phyloP scores from a whole-genome alignment of 2,329 filamentous ascomycete genomes.

The Coniella vitis region DNA sequence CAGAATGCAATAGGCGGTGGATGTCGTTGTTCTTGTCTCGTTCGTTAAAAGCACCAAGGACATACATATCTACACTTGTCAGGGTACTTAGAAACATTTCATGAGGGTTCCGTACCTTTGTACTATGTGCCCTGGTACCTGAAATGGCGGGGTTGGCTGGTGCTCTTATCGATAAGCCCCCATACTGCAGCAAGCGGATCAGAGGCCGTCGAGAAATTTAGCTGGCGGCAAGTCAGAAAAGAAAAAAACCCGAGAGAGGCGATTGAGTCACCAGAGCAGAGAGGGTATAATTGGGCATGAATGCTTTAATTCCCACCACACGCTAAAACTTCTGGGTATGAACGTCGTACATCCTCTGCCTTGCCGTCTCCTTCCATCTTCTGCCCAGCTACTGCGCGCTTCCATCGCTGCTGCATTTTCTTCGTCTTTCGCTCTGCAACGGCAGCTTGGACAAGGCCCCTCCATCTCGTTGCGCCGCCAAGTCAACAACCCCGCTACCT shows the following conservation, averaged over 20 bases:
- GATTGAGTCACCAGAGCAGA: constrained; percentile 12
- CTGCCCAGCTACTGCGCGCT: not conserved
- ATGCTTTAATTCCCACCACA: too few relatives aligned
- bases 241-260: constrained; percentile 2
- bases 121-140: not conserved
- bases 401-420: not conserved
- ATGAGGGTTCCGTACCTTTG: too few relatives aligned
- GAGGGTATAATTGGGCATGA: not conserved
- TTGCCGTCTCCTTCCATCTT: not conserved
- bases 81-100: too few relatives aligned
- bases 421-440: not conserved
- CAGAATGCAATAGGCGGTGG: too few relatives aligned
- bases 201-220: not conserved
- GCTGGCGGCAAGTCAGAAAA: not conserved
- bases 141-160: not conserved
- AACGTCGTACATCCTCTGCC: constrained; percentile 8
- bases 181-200: not conserved
- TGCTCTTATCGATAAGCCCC: constrained; percentile 1
- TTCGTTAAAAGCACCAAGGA: too few relatives aligned
- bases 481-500: not conserved
- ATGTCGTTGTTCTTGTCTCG: too few relatives aligned
- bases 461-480: constrained; percentile 3
- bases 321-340: constrained; percentile 9
- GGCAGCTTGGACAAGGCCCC: constrained; percentile 8
- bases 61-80: too few relatives aligned